A percentile compares a stretch with the other conserved stretches of the same genome.
Evolutionary conservation across 78 protist species (phyloP).

Genomic region (slime mould (Dictyostelium discoideum)): DNA sequence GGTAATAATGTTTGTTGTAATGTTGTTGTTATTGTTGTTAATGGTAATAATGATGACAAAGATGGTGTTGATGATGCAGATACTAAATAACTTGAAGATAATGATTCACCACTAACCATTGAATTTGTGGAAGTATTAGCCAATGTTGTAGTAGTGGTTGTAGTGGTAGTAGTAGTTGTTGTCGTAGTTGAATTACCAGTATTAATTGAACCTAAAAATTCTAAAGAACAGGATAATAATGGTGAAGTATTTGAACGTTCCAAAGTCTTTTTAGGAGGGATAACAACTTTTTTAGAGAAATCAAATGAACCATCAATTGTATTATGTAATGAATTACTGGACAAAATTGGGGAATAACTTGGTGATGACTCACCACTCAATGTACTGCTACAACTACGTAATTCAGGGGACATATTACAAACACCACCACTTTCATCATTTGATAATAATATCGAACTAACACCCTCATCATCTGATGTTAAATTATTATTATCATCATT

Average conservation of each 20-base stretch:
- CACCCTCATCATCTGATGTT: background rate
- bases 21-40: background rate
- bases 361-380: background rate
- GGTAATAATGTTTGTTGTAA: background rate
- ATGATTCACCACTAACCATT: background rate
- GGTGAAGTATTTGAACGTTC: slow-evolving; percentile 15
- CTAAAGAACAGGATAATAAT: background rate
- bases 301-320: background rate
- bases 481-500: background rate
- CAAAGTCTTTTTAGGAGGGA: background rate
- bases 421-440: slow-evolving; percentile 3
- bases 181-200: background rate
- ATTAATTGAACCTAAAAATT: background rate
- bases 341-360: background rate
- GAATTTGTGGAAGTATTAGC: background rate
- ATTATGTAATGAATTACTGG: slow-evolving; percentile 8
- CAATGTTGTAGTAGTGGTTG: background rate
- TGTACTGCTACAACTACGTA: background rate
- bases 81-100: background rate
- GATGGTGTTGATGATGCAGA: background rate
- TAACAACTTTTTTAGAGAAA: background rate
- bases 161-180: background rate
- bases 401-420: background rate
- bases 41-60: background rate
- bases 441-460: background rate